Evolutionary conservation across 1,284 basidiomycete genomes (phyloP).

Genomic region (Tilletia setariae): DNA sequence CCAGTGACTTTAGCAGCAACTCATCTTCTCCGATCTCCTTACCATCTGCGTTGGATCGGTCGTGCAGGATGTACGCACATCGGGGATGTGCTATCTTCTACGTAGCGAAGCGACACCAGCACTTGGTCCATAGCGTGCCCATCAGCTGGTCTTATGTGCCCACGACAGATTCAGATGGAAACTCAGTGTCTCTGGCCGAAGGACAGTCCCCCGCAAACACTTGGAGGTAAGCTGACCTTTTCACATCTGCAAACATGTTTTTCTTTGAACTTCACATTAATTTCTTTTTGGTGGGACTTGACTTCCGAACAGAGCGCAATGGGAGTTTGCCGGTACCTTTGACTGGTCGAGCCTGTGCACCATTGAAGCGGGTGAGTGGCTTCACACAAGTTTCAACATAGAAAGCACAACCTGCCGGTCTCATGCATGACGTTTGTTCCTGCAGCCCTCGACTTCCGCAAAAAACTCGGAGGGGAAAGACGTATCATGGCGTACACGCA

Average conservation of each 20-base stretch:
- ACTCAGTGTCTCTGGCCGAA: not conserved
- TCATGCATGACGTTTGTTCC: not conserved
- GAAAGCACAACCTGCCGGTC: no score
- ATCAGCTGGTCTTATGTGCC: slow-evolving; percentile 65
- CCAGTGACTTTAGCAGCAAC: no score
- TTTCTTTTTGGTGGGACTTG: not conserved
- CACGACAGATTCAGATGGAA: not conserved
- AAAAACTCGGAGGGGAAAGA: slow-evolving; percentile 77
- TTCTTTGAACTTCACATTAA: slow-evolving; percentile 18
- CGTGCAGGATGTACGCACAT: slow-evolving; percentile 69
- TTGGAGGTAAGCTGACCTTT: slow-evolving; percentile 1
- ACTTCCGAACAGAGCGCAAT: slow-evolving; percentile 29
- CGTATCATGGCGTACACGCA: slow-evolving; percentile 74
- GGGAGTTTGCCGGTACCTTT: slow-evolving; percentile 31
- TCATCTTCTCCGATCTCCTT: not conserved
- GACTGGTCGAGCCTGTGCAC: slow-evolving; percentile 30
- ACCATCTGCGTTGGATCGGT: slow-evolving; percentile 66
- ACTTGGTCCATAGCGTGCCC: slow-evolving; percentile 71
- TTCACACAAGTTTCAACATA: not conserved
- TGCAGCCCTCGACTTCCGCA: slow-evolving; percentile 71
- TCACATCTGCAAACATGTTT: not conserved
- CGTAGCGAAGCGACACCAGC: slow-evolving; percentile 73
- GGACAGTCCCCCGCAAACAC: slow-evolving; percentile 41
- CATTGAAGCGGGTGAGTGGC: slow-evolving; percentile 19
- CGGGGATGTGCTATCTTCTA: slow-evolving; percentile 72